Base-by-base conservation (phyloP, 441 rosid genomes). In the Breynia disticha region DNA sequence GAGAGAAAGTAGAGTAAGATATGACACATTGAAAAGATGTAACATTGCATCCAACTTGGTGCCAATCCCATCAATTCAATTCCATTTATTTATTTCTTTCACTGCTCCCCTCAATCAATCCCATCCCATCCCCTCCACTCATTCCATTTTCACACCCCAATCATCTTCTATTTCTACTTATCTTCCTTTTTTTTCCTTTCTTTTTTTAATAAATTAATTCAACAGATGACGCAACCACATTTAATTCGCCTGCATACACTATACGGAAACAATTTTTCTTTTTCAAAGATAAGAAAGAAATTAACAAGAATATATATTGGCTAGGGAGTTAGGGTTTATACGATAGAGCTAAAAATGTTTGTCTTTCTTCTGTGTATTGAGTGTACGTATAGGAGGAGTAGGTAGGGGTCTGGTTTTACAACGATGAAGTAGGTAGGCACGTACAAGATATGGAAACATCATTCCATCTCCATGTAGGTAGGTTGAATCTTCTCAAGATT, bases 11-110 rank as follows among this genome's bases (percentile, higher is more conserved):
- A 48, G 41, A 24, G 52, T 42, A 55, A 48, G 65, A 64, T 63
- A 63, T 64, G 73, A 68, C 73, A 22, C 59, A 9, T 51, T 64
- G 73, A 68, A 44, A 54, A 64, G 73, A 68, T 64, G 73, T 64
- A 49, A 59, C 73, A 50, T 62, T 49, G 64, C 67, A 47, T 39
- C 22, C 37, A 16, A 52, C 56, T 42, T 16, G 24, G 46, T 38
- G 13, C 19, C 52, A 13, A 45, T 24, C 32, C 32, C 3, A 24
- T 24, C 32, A 24, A 3, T 28, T 9, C 35, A 5, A 28, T 4
- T n/a, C n/a, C 35, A 28, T 28, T 28, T 28, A 28, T 28, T 28
- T n/a, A n/a, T n/a, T 28, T 9, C 35, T 9, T 28, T 28, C 35
- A 28, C 8, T 2, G 35, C 35, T n/a, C 35, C 35, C 0, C 7